Evolutionary conservation across 2,329 filamentous ascomycete species (phyloP).

Genomic region (Colletotrichum sp.): DNA sequence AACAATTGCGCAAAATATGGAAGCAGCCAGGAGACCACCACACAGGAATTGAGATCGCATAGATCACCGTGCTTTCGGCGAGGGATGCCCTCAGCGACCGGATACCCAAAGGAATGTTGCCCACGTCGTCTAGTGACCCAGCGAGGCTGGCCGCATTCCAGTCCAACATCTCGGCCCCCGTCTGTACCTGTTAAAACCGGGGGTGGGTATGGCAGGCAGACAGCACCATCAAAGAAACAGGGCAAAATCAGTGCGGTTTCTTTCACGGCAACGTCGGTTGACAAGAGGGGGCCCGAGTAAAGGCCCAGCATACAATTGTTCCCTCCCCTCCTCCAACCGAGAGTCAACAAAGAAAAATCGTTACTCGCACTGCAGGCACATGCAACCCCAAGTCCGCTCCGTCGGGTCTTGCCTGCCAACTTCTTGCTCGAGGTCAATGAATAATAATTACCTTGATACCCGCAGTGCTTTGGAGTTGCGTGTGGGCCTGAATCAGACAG

Average conservation of each 20-base stretch:
- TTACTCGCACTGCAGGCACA: not conserved
- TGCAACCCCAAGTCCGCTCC: not conserved
- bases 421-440: not conserved
- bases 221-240: not conserved
- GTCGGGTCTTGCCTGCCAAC: not conserved
- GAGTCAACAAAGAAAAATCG: constrained; percentile 5
- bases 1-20: constrained; percentile 18
- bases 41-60: constrained; percentile 15
- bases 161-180: not conserved
- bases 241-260: not conserved
- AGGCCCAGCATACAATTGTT: not conserved
- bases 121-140: constrained; percentile 18
- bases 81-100: constrained; percentile 9
- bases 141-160: constrained; percentile 21
- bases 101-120: constrained; percentile 17
- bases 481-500: not conserved
- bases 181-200: constrained; percentile 1
- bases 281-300: not conserved
- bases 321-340: not conserved
- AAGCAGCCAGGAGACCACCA: constrained; percentile 8
- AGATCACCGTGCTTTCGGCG: constrained; percentile 18
- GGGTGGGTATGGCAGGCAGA: not conserved
- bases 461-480: not conserved
- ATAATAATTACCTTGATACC: not conserved
- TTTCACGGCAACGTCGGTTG: constrained; percentile 3